phyloP scores from a whole-genome alignment of 805 yeast genomes.

The Wickerhamiella kurtzmanii region DNA sequence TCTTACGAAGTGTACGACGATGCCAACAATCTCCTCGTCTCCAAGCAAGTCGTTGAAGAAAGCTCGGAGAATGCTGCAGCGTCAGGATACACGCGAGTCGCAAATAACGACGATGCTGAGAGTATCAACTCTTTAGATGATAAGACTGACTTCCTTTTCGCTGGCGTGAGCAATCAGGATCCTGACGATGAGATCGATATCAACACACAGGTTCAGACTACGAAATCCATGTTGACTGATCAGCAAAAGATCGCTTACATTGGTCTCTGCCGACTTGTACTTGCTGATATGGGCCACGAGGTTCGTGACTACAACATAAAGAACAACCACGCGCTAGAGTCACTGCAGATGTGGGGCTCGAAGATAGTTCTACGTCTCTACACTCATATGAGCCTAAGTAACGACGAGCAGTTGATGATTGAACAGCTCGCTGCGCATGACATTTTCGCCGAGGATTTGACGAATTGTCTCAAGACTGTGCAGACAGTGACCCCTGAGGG shows the following conservation, averaged over 20 bases:
- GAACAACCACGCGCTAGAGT: slow-evolving; percentile 42
- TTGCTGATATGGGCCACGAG: slow-evolving; percentile 71
- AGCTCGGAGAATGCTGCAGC: slow-evolving; percentile 32
- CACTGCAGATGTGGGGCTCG: slow-evolving; percentile 75
- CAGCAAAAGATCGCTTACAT: slow-evolving; percentile 84
- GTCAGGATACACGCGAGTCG: slow-evolving; percentile 72
- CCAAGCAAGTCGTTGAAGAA: slow-evolving; percentile 12
- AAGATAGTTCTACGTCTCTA: slow-evolving; percentile 58
- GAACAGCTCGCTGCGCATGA: slow-evolving; percentile 78
- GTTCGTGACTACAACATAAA: slow-evolving; percentile 33
- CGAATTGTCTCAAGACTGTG: slow-evolving; percentile 43
- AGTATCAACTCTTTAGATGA: slow-evolving; percentile 40
- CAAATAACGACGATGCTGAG: slow-evolving; percentile 47
- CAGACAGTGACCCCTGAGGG: slow-evolving; percentile 29
- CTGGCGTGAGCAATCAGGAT: slow-evolving; percentile 23
- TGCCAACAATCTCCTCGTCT: slow-evolving; percentile 34
- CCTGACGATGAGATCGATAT: slow-evolving; percentile 35
- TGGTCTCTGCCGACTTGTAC: slow-evolving; percentile 63
- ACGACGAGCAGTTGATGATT: slow-evolving; percentile 77
- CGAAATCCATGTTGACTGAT: slow-evolving; percentile 68
- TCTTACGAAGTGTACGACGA: slow-evolving; percentile 68
- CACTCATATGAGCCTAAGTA: slow-evolving; percentile 61
- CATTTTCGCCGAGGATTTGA: slow-evolving; percentile 56
- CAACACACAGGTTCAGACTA: slow-evolving; percentile 57
- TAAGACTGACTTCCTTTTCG: slow-evolving; percentile 42